Base-by-base conservation (phyloP, 345 rosid genomes). In the Diplotaxis tenuifolia region DNA sequence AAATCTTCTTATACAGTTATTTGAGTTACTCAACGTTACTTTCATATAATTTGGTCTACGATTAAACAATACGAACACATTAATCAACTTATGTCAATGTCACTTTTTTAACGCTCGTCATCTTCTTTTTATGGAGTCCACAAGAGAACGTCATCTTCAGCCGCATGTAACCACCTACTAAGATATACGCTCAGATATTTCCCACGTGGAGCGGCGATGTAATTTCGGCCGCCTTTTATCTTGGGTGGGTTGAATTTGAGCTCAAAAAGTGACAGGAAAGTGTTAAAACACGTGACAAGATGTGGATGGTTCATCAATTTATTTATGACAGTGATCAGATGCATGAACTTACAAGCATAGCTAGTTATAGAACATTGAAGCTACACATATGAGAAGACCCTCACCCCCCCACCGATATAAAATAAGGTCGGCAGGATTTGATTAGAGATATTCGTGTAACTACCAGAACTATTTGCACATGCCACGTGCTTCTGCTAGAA, bases 391-490 rank as follows among this genome's bases (percentile, higher is more conserved):
- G 54, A 1, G 63, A 53, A 16, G 40, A 28, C 1, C 31, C 62
- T n/a, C n/a, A n/a, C n/a, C n/a, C n/a, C 49, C 69, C 40, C 7
- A 69, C 75, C 70, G 70, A 75, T 28, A 76, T 14, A 19, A 45
- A 12, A 53, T 23, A 5, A 34, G 53, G 79, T 70, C 75, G 79
- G 79, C 67, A 70, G 19, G 32, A 70, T 69, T 64, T 70, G 31
- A 70, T 62, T 65, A 45, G 32, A n/a, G n/a, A 16, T 23, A 32
- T 70, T 76, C 71, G 80, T 76, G 75, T 70, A 69, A 62, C 14
- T 4, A 75, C 65, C 18, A 69, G 15, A 69, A 29, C 55, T 62
- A 22, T 45, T 20, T 38, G 59, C 58, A 69, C 65, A 29, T 69
- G 75, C 53, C 75, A 69, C 75, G 64, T 73, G 65, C 45, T 67